Base-by-base conservation (phyloP, 441 rosid genomes). In the Populus hybrid region DNA sequence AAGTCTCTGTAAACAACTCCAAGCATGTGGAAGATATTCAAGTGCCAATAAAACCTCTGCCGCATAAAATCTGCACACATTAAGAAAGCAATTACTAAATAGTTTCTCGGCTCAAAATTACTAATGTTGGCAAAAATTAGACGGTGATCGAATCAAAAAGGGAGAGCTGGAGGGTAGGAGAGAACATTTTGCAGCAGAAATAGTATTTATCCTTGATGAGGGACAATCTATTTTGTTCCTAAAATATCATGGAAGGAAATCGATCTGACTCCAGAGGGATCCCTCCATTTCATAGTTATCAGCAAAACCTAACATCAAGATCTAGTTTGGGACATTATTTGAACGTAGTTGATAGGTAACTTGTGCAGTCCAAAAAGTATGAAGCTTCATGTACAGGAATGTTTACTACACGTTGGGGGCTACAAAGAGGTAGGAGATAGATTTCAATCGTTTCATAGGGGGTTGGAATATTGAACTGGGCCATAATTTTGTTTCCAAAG, bases 1-100 rank as follows among this genome's bases (percentile, higher is more conserved):
- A 95, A 86, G 81, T 95, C 99, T 83, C 99, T 89, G 86, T 95
- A 95, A 76, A 95, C 96, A 70, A 95, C 94, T 66, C 99, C 99
- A 21, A 95, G 95, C 99, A 95, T 94, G 84, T 96, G n/a, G 98
- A 72, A 96, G 97, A 87, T 96, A 96, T 84, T 96, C 99, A 0
- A 96, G 94, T 0, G 99, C 99, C 82, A 96, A 78, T 80, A 96
- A 82, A 74, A 93, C 97, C 85, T 94, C 99, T 53, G 99, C 95
- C 5, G 97, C 97, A 36, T 94, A 95, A 81, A 95, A 95, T 71
- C 99, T 95, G 89, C 75, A 77, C 59, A 61, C 9, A 74, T 7
- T 40, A 76, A 24, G 69, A 69, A 72, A 64, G 53, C 18, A 63
- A 74, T 42, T 24, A 72, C 68, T 76, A 67, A 23, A 63, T 33